Evolutionary conservation across 495 filamentous ascomycete genomes (phyloP), one percentile per base, ranked within the genome.

Genomic region (Oidiodendron maius): DNA sequence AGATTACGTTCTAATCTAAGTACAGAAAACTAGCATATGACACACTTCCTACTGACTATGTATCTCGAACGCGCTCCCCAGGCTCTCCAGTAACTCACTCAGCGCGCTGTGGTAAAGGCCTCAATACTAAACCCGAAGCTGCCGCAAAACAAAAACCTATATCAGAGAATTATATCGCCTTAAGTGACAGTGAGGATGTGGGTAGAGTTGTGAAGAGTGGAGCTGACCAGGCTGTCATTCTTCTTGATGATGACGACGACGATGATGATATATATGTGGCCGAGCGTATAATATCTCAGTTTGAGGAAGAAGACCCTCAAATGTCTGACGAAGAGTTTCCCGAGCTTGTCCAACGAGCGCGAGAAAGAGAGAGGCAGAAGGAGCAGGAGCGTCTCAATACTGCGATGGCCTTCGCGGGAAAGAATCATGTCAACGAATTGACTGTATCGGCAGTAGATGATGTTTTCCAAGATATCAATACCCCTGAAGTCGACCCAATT

Each of bases 271-370:
- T 52, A 16, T 30, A 56, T 22, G n/a, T 36, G 26, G 39, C 41
- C 28, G 22, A 20, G 35, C 18, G 17, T 22, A 25, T 24, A 25
- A 24, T 18, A 35, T 13, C 50, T 22, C 8, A 6, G 26, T 20
- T 32, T 2, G 24, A 24, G n/a, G 64, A 64, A 10, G 65, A 70
- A 21, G 57, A 64, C 24, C 13, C 34, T 2, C 30, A 50, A 23
- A 46, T 60, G 6, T 68, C 66, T 3, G 71, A 71, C 41, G 71
- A 75, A 40, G 71, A 75, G 34, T 73, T 71, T 43, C 62, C 69
- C 2, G 71, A 71, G 28, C 56, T 75, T 13, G 58, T 64, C 41
- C 57, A 57, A 25, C 52, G 48, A 40, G 58, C 59, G 10, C 40
- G 53, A 17, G 49, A 66, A 25, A 36, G 52, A 1, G 57, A 44